Evolutionary conservation across 805 yeast species (phyloP).

Genomic region (Candida ascalaphidarum): DNA sequence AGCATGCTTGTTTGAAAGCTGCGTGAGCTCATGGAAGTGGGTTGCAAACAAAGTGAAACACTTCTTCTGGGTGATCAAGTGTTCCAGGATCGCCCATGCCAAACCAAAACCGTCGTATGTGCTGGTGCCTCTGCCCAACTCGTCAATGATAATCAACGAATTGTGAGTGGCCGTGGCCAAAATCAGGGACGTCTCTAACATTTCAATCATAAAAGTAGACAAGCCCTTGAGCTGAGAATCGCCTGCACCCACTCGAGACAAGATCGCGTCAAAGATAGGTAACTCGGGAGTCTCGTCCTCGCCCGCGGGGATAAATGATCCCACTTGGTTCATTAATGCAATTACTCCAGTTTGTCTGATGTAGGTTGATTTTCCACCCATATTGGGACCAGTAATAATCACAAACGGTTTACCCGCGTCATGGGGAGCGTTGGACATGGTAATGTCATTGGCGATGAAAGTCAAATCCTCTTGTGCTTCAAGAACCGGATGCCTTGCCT

Average conservation of each 20-base stretch:
- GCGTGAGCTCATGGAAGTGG: slow-evolving; percentile 93
- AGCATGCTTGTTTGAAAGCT: slow-evolving; percentile 51
- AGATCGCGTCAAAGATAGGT: slow-evolving; percentile 79
- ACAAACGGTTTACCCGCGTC: slow-evolving; percentile 50
- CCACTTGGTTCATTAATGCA: slow-evolving; percentile 80
- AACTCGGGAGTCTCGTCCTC: slow-evolving; percentile 47
- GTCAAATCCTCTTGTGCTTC: slow-evolving; percentile 85
- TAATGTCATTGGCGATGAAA: slow-evolving; percentile 91
- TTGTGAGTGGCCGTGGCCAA: slow-evolving; percentile 69
- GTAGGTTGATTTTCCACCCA: slow-evolving; percentile 96
- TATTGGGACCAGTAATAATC: slow-evolving; percentile 91
- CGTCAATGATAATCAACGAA: slow-evolving; percentile 85
- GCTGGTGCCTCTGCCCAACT: slow-evolving; percentile 85
- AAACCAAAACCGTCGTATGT: slow-evolving; percentile 96
- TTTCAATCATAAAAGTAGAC: slow-evolving; percentile 94
- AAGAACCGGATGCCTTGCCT: slow-evolving; percentile 92
- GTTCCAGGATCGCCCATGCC: slow-evolving; percentile 94
- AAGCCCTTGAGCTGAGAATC: slow-evolving; percentile 96
- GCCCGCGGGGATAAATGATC: slow-evolving; percentile 78
- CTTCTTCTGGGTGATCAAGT: slow-evolving; percentile 58
- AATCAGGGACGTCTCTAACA: slow-evolving; percentile 89
- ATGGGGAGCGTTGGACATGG: slow-evolving; percentile 37
- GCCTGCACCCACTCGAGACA: slow-evolving; percentile 98
- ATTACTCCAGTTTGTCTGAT: slow-evolving; percentile 86
- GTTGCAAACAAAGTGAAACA: slow-evolving; percentile 92